A percentile compares a stretch with the other conserved stretches of the same genome.
Conservation (phyloP, 768 basidiomycete species). For the Termitomyces heimii region DNA sequence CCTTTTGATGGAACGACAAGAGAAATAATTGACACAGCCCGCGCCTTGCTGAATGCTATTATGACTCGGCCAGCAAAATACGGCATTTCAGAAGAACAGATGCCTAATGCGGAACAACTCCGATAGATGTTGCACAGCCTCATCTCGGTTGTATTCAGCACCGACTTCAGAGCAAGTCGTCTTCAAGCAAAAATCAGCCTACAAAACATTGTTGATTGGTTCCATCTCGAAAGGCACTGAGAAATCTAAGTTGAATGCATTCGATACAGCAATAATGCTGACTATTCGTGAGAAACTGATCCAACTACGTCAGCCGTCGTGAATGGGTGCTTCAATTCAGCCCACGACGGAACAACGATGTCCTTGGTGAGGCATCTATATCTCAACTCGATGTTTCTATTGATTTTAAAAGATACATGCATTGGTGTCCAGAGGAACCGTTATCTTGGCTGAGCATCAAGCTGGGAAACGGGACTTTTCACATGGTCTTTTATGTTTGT, state of each 20-base stretch:
- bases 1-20: not conserved
- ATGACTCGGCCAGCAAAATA: not conserved
- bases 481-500: constrained; percentile 51
- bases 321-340: not conserved
- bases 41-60: not conserved
- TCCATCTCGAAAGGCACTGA: too few species aligned
- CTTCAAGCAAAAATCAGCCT: too few species aligned
- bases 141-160: not conserved
- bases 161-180: not conserved
- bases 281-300: not conserved
- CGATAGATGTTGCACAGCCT: not conserved
- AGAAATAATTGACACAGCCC: not conserved
- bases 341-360: constrained; percentile 14
- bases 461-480: constrained; percentile 82
- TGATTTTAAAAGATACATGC: constrained; percentile 63
- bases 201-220: too few species aligned
- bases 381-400: not conserved
- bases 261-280: not conserved
- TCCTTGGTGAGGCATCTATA: constrained; percentile 21
- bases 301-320: not conserved
- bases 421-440: constrained; percentile 70
- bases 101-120: constrained; percentile 2
- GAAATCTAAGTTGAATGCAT: not conserved
- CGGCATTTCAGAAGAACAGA: not conserved
- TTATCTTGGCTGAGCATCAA: constrained; percentile 85